Conservation (phyloP, 768 basidiomycete species). For the Russula virescens region DNA sequence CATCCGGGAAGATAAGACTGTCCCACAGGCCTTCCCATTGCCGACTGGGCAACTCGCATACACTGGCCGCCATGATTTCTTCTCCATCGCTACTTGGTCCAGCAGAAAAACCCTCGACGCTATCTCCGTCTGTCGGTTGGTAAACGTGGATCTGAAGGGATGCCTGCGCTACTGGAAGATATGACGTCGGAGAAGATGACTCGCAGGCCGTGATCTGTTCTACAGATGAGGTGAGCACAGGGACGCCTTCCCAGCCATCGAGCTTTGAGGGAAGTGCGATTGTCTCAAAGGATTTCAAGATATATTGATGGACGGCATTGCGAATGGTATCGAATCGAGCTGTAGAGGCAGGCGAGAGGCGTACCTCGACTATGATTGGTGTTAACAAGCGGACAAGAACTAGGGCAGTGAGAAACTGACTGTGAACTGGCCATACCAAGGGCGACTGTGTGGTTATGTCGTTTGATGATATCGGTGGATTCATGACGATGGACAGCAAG, state of each 20-base stretch:
- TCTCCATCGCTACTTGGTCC: slow-evolving; percentile 52
- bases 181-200: slow-evolving; percentile 46
- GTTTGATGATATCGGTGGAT: slow-evolving; percentile 18
- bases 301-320: slow-evolving; percentile 51
- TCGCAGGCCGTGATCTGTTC: slow-evolving; percentile 73
- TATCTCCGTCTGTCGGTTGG: slow-evolving; percentile 63
- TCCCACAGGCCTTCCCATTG: slow-evolving; percentile 92
- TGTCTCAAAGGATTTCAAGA: slow-evolving; percentile 52
- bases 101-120: slow-evolving; percentile 66
- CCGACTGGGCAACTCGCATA: slow-evolving; percentile 80
- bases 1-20: slow-evolving; percentile 75
- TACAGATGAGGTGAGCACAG: slow-evolving; percentile 65
- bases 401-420: slow-evolving; percentile 32
- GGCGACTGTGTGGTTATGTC: slow-evolving; percentile 6
- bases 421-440: slow-evolving; percentile 59
- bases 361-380: slow-evolving; percentile 65
- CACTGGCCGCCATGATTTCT: slow-evolving; percentile 80
- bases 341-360: slow-evolving; percentile 60
- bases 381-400: background rate
- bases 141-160: slow-evolving; percentile 83
- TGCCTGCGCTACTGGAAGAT: slow-evolving; percentile 52
- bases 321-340: slow-evolving; percentile 73
- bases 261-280: slow-evolving; percentile 67
- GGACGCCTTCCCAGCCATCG: slow-evolving; percentile 73
- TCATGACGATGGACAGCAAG: slow-evolving; percentile 5